Evolutionary conservation across 2,329 filamentous ascomycete genomes (phyloP).

Genomic region (Didymella sp.): DNA sequence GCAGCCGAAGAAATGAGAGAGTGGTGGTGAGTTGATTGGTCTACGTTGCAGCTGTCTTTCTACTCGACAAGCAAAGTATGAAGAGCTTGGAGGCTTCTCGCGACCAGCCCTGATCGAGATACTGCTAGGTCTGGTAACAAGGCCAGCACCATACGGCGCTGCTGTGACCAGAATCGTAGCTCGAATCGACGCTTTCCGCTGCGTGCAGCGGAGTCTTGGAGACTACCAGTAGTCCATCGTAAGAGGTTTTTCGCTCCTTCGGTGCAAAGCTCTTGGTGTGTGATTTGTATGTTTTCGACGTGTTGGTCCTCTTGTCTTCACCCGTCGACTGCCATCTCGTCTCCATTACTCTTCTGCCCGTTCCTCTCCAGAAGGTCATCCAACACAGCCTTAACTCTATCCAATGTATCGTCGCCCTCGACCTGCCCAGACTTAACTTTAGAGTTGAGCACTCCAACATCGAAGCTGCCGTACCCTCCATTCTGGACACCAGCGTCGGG

Average conservation of each 20-base stretch:
- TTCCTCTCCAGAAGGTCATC: constrained; percentile 42
- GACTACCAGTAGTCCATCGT: not conserved
- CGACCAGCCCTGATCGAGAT: not conserved
- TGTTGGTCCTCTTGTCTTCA: constrained; percentile 8
- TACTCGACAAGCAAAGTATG: not conserved
- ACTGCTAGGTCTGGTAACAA: not conserved
- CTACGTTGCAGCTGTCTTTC: not conserved
- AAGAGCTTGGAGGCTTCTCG: not conserved
- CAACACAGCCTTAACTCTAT: constrained; percentile 64
- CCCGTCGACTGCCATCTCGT: constrained; percentile 33
- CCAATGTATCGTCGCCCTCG: constrained; percentile 84
- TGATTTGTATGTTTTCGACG: not conserved
- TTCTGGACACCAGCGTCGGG: constrained; percentile 49
- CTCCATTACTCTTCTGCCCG: constrained; percentile 16
- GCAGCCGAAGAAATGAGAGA: not conserved
- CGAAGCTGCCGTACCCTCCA: constrained; percentile 64
- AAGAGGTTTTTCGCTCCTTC: not conserved
- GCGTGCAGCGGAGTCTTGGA: not conserved
- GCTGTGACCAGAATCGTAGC: not conserved
- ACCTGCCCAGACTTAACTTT: constrained; percentile 79
- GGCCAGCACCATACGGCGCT: not conserved
- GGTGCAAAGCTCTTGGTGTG: not conserved
- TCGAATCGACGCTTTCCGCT: not conserved
- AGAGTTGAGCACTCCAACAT: constrained; percentile 90
- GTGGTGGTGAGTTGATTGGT: not conserved